These are phyloP conservation scores for Diaporthe sp. DNA, from an alignment of 2,329 filamentous ascomycete genomes.

Conservation along the genomic window DNA sequence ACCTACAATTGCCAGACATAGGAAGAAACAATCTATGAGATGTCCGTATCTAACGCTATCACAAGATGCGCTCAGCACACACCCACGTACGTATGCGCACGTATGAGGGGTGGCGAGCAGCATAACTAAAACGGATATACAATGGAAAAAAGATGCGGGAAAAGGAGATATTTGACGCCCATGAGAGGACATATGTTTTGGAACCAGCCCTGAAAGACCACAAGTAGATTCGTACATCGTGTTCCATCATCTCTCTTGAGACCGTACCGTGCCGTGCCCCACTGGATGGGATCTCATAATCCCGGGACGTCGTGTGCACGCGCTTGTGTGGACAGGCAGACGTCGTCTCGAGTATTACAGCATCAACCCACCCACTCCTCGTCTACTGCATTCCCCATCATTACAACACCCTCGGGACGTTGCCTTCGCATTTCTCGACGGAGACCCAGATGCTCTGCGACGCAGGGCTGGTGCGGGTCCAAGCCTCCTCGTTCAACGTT, in stretches of 20 bases:
- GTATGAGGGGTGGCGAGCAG: background rate
- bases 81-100: background rate
- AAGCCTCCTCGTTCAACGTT: background rate
- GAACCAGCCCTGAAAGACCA: conserved; percentile 28
- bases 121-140: conserved; percentile 26
- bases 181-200: background rate
- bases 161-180: conserved; percentile 17
- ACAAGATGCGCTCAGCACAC: background rate
- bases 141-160: conserved; percentile 9
- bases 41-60: conserved; percentile 26
- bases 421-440: conserved; percentile 16
- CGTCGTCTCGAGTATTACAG: conserved; percentile 25
- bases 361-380: conserved; percentile 6
- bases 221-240: conserved; percentile 9
- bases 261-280: conserved; percentile 6
- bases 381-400: background rate
- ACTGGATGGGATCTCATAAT: background rate
- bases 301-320: conserved; percentile 9
- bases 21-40: conserved; percentile 19
- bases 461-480: background rate
- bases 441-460: background rate
- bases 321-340: conserved; percentile 12
- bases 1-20: no score
- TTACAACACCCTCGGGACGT: conserved; percentile 5
- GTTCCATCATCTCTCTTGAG: conserved; percentile 9